Conservation (phyloP, 139 green algal species). For the Penium margaritaceum region DNA sequence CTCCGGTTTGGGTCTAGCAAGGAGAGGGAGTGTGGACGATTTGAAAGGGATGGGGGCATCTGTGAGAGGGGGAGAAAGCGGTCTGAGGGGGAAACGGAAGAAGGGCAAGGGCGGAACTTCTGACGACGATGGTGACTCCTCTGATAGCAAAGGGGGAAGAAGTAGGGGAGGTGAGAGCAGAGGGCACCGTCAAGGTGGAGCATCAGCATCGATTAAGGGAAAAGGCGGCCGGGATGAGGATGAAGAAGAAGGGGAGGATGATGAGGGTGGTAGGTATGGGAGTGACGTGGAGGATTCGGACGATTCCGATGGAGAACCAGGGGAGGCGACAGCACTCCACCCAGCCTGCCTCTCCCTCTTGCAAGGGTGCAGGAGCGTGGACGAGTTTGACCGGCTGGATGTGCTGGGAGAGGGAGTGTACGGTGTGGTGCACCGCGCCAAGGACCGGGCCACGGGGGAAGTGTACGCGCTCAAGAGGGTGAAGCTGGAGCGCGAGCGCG, state of each 20-base stretch:
- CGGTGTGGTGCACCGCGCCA: conserved; percentile 75
- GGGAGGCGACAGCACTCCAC: neutral
- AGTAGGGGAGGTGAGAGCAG: neutral
- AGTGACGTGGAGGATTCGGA: neutral
- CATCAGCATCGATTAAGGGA: too few species aligned
- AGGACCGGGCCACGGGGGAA: conserved; percentile 61
- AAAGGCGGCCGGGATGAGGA: neutral
- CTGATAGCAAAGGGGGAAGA: neutral
- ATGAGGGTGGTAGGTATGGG: neutral
- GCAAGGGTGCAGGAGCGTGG: conserved; percentile 66
- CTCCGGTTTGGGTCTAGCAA: too few species aligned
- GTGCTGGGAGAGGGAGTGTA: conserved; percentile 65
- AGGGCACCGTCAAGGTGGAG: neutral
- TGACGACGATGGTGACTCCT: conserved; percentile 11
- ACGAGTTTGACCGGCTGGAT: conserved; percentile 67
- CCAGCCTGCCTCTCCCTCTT: conserved; percentile 27
- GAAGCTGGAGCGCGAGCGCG: conserved; percentile 84
- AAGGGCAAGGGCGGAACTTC: neutral
- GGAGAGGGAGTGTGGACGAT: too few species aligned
- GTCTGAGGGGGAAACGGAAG: neutral
- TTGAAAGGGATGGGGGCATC: too few species aligned
- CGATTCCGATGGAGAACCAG: conserved; percentile 1
- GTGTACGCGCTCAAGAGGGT: conserved; percentile 88
- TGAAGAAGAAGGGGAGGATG: neutral
- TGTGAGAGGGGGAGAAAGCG: neutral